A percentile compares a stretch with the other conserved stretches of the same genome.
These are phyloP conservation scores for Halophytophthora polymorphica DNA, from an alignment of 352 stramenopile genomes.

Conservation along the genomic window DNA sequence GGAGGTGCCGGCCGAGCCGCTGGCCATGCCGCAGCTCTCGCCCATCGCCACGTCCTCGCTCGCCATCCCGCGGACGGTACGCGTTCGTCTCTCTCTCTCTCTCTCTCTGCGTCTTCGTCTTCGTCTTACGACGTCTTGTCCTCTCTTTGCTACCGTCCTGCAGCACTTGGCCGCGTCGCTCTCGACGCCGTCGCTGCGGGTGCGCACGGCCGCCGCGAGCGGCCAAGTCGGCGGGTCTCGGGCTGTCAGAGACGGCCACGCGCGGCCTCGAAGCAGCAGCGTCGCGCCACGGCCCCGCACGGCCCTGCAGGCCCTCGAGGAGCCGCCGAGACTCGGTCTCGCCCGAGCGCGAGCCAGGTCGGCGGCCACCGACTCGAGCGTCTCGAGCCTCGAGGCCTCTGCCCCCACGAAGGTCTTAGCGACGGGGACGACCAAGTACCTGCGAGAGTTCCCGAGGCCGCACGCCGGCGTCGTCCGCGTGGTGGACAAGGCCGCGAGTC, in stretches of 20 bases:
- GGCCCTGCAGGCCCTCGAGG: constrained; percentile 10
- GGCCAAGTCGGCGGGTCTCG: constrained; percentile 1
- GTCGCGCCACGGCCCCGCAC: constrained; percentile 15
- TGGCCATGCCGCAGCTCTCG: constrained; percentile 33
- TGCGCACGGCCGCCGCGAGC: constrained; percentile 21
- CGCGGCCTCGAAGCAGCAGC: not conserved
- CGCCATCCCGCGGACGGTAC: constrained; percentile 40
- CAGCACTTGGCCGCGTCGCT: constrained; percentile 37
- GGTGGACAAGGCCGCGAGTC: constrained; percentile 14
- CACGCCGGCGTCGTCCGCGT: constrained; percentile 40
- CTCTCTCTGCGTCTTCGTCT: not conserved
- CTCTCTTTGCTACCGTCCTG: not conserved
- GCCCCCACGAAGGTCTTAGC: no score
- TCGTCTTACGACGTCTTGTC: no score
- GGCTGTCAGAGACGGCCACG: not conserved
- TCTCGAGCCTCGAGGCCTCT: constrained; percentile 5
- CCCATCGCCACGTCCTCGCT: constrained; percentile 29
- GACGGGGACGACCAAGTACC: constrained; percentile 29
- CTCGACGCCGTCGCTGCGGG: constrained; percentile 38
- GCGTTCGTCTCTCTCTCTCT: not conserved
- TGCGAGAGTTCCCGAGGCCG: constrained; percentile 62
- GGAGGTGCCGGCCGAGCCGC: constrained; percentile 37
- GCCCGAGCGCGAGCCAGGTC: constrained; percentile 12
- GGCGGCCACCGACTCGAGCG: no score
- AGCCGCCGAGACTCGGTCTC: not conserved